Base-by-base conservation (phyloP, 768 basidiomycete species). In the Boletus rex-veris region DNA sequence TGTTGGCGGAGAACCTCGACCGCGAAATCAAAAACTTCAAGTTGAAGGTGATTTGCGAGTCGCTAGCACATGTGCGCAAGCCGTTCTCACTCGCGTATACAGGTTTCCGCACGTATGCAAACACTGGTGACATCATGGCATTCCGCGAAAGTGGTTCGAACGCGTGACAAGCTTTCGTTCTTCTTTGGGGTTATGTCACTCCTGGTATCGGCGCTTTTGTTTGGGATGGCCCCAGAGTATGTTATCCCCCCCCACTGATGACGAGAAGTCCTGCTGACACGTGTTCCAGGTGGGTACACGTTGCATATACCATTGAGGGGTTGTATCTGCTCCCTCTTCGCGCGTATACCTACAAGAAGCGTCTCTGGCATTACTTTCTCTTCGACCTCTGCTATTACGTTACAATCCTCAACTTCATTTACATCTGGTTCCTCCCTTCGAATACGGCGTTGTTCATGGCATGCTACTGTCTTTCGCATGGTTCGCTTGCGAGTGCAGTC, bases 361-460 rank as follows among this genome's bases (percentile, higher is more conserved):
- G 92, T 51, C 80, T 82, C 7, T 98, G 90, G 85, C 94, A 97
- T 69, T 97, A 96, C 72, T 96, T 95, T 76, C 80, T 93, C 39
- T 92, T 92, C 70, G 90, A 91, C 71, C 74, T 94, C 24, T 98
- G 95, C 72, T 97, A 98, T 74, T 96, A 89, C 66, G 88, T 87
- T 67, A 98, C 87, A 55, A 82, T 96, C 63, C 85, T 99, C 71
- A 88, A 90, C 73, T 84, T 98, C 58, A 63, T 97, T 59, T 99
- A 85, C 76, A 78, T 99, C 61, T 99, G 95, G 95, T 61, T 92
- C 42, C 74, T 96, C 57, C 96, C 97, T 0, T 74, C 76, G 5
- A 92, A 80, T 53, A 75, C 86, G 7, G 75, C 82, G 3, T 78
- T 98, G 16, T 98, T 96, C 72, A 82, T 92, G 46, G 91, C 94